Evolutionary conservation across 2,329 filamentous ascomycete species (phyloP), one percentile per base, ranked within the genome.

Genomic region (Neocatenulostroma microsporum): DNA sequence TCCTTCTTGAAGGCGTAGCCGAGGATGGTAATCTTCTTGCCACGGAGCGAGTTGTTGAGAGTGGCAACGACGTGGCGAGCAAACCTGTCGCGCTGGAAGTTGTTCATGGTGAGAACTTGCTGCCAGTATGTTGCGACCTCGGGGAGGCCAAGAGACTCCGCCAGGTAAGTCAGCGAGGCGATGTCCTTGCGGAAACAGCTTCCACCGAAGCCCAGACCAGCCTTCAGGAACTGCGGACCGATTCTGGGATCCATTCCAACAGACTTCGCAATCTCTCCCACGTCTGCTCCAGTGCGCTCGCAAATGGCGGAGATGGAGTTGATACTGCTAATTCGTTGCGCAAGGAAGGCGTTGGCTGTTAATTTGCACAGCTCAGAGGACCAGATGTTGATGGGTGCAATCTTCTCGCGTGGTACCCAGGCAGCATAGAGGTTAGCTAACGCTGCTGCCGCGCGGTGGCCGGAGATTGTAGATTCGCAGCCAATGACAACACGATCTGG

Each of bases 141-240:
- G 6, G 73, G 69, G 7, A 87, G 66, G 30, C 77, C 74, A 37
- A 86, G 68, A 3, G 73, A 76, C 49, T 84, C 77, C 14, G 82
- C 76, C n/a, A 87, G 67, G 59, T 87, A 86, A 19, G 80, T 74
- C 26, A 88, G 64, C 56, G 74, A 82, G 33, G 83, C 67, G 34
- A 86, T 75, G 54, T 88, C 83, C 61, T 88, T 88, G 58, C 80
- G 76, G 67, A 88, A 86, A 61, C 83, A 88, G 44, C 76, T 82
- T 14, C 83, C 83, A 35, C 83, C 82, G 51, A 87, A 88, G 12
- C 83, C 83, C 20, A 86, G 73, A 31, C 78, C 78, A 7, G 82
- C 78, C 59, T 82, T 79, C 24, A 88, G 66, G 59, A 85, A 83
- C 54, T 79, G 76, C 46, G 73, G 67, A 5, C 83, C 83, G 40